Evolutionary conservation across 2,329 filamentous ascomycete species (phyloP).

Genomic region (Teratosphaeria zuluensis): DNA sequence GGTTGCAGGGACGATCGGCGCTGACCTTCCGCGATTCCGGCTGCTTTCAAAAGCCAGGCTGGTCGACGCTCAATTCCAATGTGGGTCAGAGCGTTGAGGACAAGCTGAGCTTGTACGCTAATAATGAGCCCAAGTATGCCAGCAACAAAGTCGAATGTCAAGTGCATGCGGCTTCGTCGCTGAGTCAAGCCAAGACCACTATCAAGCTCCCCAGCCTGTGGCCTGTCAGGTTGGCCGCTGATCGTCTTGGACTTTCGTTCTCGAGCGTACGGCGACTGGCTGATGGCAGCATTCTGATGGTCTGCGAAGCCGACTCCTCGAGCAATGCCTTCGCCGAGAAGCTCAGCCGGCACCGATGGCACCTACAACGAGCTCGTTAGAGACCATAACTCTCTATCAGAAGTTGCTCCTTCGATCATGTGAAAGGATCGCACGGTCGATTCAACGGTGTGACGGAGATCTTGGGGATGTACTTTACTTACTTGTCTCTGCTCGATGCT

Average conservation of each 20-base stretch:
- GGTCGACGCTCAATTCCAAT: constrained; percentile 55
- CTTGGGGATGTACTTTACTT: background rate
- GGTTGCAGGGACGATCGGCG: background rate
- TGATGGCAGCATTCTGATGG: constrained; percentile 23
- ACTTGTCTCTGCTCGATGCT: constrained; percentile 28
- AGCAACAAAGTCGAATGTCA: constrained; percentile 64
- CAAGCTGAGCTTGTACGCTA: constrained; percentile 47
- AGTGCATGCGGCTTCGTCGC: constrained; percentile 66
- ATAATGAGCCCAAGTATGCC: constrained; percentile 60
- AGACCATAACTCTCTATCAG: too few species aligned
- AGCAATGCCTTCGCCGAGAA: constrained; percentile 33
- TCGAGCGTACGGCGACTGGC: constrained; percentile 50
- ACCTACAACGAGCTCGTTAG: constrained; percentile 10
- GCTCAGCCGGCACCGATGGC: constrained; percentile 31
- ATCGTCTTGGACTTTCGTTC: constrained; percentile 47
- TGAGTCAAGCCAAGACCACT: constrained; percentile 71
- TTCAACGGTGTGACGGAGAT: background rate
- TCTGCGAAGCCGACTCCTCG: constrained; percentile 24
- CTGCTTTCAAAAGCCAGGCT: constrained; percentile 50
- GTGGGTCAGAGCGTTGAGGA: constrained; percentile 45
- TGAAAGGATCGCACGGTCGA: background rate
- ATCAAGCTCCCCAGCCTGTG: constrained; percentile 25
- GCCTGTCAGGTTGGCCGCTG: constrained; percentile 10
- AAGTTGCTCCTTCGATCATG: too few species aligned
- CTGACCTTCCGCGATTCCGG: constrained; percentile 32